These are phyloP conservation scores for Agroathelia rolfsii DNA, from an alignment of 1,284 basidiomycete species.

Conservation along the genomic window DNA sequence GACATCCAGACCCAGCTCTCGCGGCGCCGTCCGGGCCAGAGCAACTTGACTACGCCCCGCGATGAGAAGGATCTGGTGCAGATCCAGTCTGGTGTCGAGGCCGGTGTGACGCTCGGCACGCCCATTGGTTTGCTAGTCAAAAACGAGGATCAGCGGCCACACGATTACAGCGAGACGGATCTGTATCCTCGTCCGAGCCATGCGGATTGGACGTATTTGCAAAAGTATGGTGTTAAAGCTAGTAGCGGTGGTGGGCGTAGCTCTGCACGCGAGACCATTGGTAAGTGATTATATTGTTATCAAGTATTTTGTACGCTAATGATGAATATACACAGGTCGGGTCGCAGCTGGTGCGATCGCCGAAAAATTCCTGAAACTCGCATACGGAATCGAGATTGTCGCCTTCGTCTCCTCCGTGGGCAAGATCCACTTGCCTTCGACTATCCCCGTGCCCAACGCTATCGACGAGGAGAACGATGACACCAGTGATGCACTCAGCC, in stretches of 20 bases:
- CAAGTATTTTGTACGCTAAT: constrained; percentile 7
- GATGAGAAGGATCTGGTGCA: constrained; percentile 96
- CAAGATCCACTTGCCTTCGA: constrained; percentile 73
- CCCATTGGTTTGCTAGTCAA: constrained; percentile 93
- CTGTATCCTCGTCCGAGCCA: constrained; percentile 95
- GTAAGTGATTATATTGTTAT: constrained; percentile 27
- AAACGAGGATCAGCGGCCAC: constrained; percentile 97
- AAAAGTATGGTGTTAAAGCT: constrained; percentile 97
- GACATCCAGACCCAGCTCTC: constrained; percentile 93
- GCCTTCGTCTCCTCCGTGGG: constrained; percentile 97
- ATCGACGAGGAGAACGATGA: constrained; percentile 56
- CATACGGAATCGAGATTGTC: constrained; percentile 89
- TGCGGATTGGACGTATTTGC: constrained; percentile 96
- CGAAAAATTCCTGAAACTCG: constrained; percentile 88
- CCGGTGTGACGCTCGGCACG: constrained; percentile 92
- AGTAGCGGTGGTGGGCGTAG: constrained; percentile 93
- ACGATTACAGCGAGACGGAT: constrained; percentile 98
- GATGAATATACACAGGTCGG: constrained; percentile 46
- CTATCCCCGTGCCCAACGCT: constrained; percentile 30
- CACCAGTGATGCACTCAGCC: constrained; percentile 70
- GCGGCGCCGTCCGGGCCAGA: constrained; percentile 90
- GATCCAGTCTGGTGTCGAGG: constrained; percentile 91
- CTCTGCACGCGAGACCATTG: constrained; percentile 95
- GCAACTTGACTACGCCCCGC: constrained; percentile 91
- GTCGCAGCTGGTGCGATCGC: constrained; percentile 98